phyloP scores from a whole-genome alignment of 371 early-diverging fungal species.

The Mucor velutinosus region DNA sequence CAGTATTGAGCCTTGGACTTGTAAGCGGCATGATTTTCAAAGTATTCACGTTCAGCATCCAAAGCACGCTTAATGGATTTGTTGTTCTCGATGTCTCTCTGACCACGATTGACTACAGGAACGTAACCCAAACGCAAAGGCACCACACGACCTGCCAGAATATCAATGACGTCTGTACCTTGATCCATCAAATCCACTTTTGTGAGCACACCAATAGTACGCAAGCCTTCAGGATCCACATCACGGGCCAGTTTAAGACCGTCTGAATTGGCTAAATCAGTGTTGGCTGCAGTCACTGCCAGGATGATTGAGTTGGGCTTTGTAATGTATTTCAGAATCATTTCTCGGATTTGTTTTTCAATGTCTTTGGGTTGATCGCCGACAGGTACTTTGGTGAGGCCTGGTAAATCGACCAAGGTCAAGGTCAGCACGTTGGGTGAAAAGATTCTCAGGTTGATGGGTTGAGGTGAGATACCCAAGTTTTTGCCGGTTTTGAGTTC shows the following conservation, averaged over 20 bases:
- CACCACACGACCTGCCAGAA: constrained; percentile 96
- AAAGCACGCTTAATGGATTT: constrained; percentile 89
- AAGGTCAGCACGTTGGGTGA: constrained; percentile 96
- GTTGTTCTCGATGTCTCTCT: constrained; percentile 92
- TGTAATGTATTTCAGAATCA: constrained; percentile 94
- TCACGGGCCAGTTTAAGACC: constrained; percentile 96
- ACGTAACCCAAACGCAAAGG: constrained; percentile 94
- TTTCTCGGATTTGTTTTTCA: constrained; percentile 95
- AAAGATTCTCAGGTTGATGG: constrained; percentile 95
- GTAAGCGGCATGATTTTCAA: constrained; percentile 94
- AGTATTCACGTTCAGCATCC: constrained; percentile 90
- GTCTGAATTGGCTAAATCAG: constrained; percentile 99
- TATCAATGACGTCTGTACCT: constrained; percentile 99
- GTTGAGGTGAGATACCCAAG: constrained; percentile 88
- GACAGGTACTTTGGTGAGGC: constrained; percentile 95
- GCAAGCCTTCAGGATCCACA: constrained; percentile 96
- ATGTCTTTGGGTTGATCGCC: constrained; percentile 99
- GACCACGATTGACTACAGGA: constrained; percentile 97
- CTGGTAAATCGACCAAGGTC: constrained; percentile 98
- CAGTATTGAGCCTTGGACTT: constrained; percentile 96
- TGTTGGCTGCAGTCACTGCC: constrained; percentile 97
- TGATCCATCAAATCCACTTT: constrained; percentile 99
- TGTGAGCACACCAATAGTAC: constrained; percentile 99
- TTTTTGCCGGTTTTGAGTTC: constrained; percentile 92
- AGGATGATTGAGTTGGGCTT: constrained; percentile 97